Evolutionary conservation across 768 basidiomycete genomes (phyloP).

Genomic region (Zangia roseola): DNA sequence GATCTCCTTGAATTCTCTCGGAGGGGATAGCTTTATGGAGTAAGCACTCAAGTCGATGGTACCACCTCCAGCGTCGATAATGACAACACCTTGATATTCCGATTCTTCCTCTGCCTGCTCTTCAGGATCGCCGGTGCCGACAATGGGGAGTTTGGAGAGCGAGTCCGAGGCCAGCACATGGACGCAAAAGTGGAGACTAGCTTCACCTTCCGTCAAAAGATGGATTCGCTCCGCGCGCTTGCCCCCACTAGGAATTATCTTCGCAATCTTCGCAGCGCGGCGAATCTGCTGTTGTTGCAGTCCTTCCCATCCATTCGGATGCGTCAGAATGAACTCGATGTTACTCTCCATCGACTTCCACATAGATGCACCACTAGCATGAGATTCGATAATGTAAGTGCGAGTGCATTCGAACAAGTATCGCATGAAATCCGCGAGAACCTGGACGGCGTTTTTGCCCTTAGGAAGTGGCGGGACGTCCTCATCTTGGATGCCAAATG

Average conservation of each 20-base stretch:
- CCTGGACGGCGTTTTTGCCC: constrained; percentile 16
- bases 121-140: neutral
- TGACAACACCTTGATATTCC: constrained; percentile 37
- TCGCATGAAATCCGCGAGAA: constrained; percentile 27
- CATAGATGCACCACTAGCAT: constrained; percentile 27
- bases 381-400: constrained; percentile 21
- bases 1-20: constrained; percentile 34
- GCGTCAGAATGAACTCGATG: constrained; percentile 25
- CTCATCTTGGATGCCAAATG: constrained; percentile 15
- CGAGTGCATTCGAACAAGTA: constrained; percentile 28
- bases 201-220: constrained; percentile 28
- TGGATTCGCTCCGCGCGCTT: constrained; percentile 17
- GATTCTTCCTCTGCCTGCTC: constrained; percentile 2
- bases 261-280: constrained; percentile 22
- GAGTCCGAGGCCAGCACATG: constrained; percentile 38
- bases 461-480: constrained; percentile 26
- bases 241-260: constrained; percentile 16
- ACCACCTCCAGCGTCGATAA: constrained; percentile 47
- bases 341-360: constrained; percentile 24
- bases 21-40: constrained; percentile 22
- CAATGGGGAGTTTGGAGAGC: constrained; percentile 7
- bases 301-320: constrained; percentile 35
- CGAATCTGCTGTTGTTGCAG: constrained; percentile 31
- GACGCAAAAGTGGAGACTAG: constrained; percentile 38
- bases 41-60: constrained; percentile 40